These are phyloP conservation scores for Talaromyces sp. DNA, from an alignment of 2,329 filamentous ascomycete genomes.

Conservation along the genomic window DNA sequence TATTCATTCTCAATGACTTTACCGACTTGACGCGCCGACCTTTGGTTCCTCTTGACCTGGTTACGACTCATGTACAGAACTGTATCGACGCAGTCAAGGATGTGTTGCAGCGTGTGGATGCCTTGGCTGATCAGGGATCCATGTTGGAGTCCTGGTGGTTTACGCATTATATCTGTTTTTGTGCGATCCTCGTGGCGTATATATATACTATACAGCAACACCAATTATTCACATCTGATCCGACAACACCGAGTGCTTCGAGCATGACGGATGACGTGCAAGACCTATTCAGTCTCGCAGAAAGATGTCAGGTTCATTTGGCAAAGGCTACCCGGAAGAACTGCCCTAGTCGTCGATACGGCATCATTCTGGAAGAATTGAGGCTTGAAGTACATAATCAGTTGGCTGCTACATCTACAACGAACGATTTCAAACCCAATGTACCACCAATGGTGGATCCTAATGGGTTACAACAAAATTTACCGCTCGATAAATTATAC, in stretches of 20 bases:
- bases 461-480: not conserved
- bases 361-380: constrained; percentile 48
- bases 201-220: constrained; percentile 43
- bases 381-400: constrained; percentile 41
- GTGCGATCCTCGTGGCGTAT: constrained; percentile 41
- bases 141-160: constrained; percentile 44
- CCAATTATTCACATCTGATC: constrained; percentile 21
- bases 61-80: constrained; percentile 39
- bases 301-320: constrained; percentile 45
- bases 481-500: not conserved
- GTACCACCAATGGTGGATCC: not conserved
- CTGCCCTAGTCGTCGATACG: constrained; percentile 47
- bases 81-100: constrained; percentile 44
- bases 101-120: constrained; percentile 36
- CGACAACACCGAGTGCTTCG: constrained; percentile 20
- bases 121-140: constrained; percentile 34
- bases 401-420: constrained; percentile 20
- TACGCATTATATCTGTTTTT: constrained; percentile 43
- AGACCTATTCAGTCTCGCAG: constrained; percentile 42
- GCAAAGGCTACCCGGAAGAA: constrained; percentile 47
- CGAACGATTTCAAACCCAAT: not conserved
- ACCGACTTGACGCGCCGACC: constrained; percentile 34
- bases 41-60: constrained; percentile 28
- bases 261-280: constrained; percentile 24
- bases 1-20: constrained; percentile 37